Evolutionary conservation across 768 basidiomycete species (phyloP).

Genomic region (Mycena sanguinolenta): DNA sequence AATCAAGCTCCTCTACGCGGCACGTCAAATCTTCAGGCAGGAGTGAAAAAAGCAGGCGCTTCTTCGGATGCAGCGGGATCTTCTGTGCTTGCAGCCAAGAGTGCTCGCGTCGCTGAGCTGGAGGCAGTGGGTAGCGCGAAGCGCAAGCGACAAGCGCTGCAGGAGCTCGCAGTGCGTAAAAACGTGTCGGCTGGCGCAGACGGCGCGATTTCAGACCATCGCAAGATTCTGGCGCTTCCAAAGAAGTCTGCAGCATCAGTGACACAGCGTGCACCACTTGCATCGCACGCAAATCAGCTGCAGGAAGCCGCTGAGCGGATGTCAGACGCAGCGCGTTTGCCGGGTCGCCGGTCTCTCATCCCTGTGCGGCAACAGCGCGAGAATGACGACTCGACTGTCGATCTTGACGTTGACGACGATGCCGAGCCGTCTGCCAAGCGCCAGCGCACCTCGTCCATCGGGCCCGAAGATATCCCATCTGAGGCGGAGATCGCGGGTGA

Average conservation of each 20-base stretch:
- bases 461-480: slow-evolving; percentile 50
- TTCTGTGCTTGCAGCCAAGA: background rate
- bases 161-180: slow-evolving; percentile 20
- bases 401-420: slow-evolving; percentile 26
- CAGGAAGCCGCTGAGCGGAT: background rate
- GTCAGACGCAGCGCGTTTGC: background rate
- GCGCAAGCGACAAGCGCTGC: slow-evolving; percentile 34
- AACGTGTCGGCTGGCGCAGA: slow-evolving; percentile 6
- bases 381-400: background rate
- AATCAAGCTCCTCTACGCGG: background rate
- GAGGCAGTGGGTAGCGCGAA: slow-evolving; percentile 29
- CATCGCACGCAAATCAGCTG: no score
- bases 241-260: slow-evolving; percentile 23
- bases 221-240: slow-evolving; percentile 29
- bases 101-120: background rate
- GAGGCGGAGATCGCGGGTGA: slow-evolving; percentile 58
- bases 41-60: slow-evolving; percentile 10
- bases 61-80: slow-evolving; percentile 5
- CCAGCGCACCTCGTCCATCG: slow-evolving; percentile 44
- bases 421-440: slow-evolving; percentile 29
- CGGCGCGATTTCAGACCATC: slow-evolving; percentile 3
- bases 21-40: no score
- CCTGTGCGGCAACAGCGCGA: slow-evolving; percentile 28
- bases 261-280: background rate
- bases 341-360: slow-evolving; percentile 20